Percentiles rank a stretch among this genome's conserved stretches.
Conservation (phyloP, 164 flowering plant genomes). For the Umbilicus rupestris region DNA sequence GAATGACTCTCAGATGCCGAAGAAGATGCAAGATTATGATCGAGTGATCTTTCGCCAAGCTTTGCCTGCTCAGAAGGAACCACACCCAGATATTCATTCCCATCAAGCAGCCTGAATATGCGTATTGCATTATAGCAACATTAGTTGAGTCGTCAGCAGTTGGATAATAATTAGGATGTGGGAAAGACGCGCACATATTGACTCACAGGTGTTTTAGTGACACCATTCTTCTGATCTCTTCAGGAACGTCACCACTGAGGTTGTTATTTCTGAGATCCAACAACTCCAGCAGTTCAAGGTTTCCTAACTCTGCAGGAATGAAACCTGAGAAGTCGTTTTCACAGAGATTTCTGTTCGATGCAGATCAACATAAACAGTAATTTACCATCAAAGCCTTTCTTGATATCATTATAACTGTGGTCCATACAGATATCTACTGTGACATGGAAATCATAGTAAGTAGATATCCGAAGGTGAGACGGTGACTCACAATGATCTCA, state of each 20-base stretch:
- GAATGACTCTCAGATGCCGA: neutral
- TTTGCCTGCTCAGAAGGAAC: slow-evolving; percentile 2
- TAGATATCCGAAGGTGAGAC: neutral
- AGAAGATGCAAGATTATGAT: slow-evolving; percentile 7
- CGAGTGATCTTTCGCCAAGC: slow-evolving; percentile 5
- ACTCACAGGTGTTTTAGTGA: slow-evolving; percentile 15
- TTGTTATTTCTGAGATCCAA: slow-evolving; percentile 16
- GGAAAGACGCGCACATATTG: slow-evolving; percentile 8
- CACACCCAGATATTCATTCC: slow-evolving; percentile 5
- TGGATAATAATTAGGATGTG: neutral
- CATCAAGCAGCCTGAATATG: slow-evolving; percentile 12
- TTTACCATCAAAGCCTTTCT: neutral
- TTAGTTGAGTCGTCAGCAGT: neutral
- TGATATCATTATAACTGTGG: neutral
- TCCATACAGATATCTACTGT: neutral
- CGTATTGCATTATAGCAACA: neutral
- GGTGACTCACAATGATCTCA: slow-evolving; percentile 13
- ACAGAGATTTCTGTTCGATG: slow-evolving; percentile 10
- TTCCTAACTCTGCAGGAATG: slow-evolving; percentile 14
- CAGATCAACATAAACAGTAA: slow-evolving; percentile 9
- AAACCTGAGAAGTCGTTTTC: slow-evolving; percentile 13
- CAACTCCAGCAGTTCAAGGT: slow-evolving; percentile 14
- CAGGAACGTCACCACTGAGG: slow-evolving; percentile 8
- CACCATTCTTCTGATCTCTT: slow-evolving; percentile 6
- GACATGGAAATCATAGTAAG: neutral